Evolutionary conservation across 2,329 filamentous ascomycete species (phyloP).

Genomic region (Dothistroma septosporum): DNA sequence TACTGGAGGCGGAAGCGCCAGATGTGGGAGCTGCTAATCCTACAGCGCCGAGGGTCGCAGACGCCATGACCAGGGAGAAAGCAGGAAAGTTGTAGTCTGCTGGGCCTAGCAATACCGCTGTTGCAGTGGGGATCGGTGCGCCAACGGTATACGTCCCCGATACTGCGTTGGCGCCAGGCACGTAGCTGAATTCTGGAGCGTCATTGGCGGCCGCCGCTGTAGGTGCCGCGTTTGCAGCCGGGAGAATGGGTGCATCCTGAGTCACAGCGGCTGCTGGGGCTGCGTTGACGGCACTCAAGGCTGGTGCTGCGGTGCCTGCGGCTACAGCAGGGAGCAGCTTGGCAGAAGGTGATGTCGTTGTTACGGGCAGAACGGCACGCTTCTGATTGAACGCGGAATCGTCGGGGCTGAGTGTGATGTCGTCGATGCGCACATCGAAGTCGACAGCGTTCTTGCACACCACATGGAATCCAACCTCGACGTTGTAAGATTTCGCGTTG

Average conservation of each 20-base stretch:
- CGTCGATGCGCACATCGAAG: conserved; percentile 4
- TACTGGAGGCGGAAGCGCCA: background rate
- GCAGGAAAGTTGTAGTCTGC: conserved; percentile 1
- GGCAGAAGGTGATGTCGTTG: too few species aligned
- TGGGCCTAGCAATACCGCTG: background rate
- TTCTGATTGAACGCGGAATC: too few species aligned
- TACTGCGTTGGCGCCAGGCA: background rate
- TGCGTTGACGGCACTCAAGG: background rate
- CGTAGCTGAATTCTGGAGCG: background rate
- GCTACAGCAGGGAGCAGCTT: too few species aligned
- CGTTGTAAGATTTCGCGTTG: background rate
- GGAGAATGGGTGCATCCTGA: background rate
- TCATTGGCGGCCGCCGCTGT: background rate
- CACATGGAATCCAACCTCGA: background rate
- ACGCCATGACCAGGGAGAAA: background rate
- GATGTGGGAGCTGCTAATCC: background rate
- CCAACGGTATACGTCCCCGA: background rate
- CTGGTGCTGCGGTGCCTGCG: too few species aligned
- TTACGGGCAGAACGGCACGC: too few species aligned
- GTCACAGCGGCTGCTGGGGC: background rate
- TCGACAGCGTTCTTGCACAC: background rate
- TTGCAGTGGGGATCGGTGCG: conserved; percentile 1
- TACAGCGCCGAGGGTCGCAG: background rate
- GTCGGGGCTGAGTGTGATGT: conserved; percentile 1
- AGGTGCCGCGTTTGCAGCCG: background rate